These are phyloP conservation scores for Kodamaea alishanica DNA, from an alignment of 1,139 yeast genomes.

Conservation along the genomic window DNA sequence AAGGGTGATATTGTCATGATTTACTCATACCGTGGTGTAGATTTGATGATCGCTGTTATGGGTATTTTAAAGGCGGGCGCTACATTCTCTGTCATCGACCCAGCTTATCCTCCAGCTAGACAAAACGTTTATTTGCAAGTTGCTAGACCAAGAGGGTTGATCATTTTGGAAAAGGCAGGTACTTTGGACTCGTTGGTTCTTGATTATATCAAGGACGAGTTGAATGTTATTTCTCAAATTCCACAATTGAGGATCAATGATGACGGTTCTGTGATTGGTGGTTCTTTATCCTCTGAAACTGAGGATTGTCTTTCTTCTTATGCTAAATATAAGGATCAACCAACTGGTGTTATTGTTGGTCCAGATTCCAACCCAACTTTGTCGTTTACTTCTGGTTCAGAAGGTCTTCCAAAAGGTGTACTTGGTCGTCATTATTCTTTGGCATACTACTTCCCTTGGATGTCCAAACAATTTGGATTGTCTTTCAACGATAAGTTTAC, in stretches of 20 bases:
- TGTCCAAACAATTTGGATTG: slow-evolving; percentile 80
- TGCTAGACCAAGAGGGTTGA: slow-evolving; percentile 87
- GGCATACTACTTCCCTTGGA: slow-evolving; percentile 98
- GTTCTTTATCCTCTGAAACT: slow-evolving; percentile 24
- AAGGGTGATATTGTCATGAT: slow-evolving; percentile 96
- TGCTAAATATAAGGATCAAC: slow-evolving; percentile 43
- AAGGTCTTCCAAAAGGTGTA: slow-evolving; percentile 98
- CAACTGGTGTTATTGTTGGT: slow-evolving; percentile 91
- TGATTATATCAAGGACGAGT: slow-evolving; percentile 67
- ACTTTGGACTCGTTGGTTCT: slow-evolving; percentile 69
- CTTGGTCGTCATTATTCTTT: slow-evolving; percentile 94
- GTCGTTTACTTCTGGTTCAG: slow-evolving; percentile 97
- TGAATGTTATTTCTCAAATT: slow-evolving; percentile 67
- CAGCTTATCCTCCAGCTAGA: slow-evolving; percentile 98
- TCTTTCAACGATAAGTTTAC: slow-evolving; percentile 84
- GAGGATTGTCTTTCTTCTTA: slow-evolving; percentile 52
- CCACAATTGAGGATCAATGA: slow-evolving; percentile 75
- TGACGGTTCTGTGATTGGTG: slow-evolving; percentile 74
- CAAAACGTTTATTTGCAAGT: slow-evolving; percentile 90
- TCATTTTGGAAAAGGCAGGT: slow-evolving; percentile 91
- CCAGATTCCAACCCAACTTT: slow-evolving; percentile 97
- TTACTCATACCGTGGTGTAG: slow-evolving; percentile 96
- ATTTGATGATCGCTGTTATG: slow-evolving; percentile 92
- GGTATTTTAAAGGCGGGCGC: slow-evolving; percentile 98
- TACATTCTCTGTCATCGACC: slow-evolving; percentile 95